These are phyloP conservation scores for Cytidiella melzeri DNA, from an alignment of 768 basidiomycete species.

Conservation along the genomic window DNA sequence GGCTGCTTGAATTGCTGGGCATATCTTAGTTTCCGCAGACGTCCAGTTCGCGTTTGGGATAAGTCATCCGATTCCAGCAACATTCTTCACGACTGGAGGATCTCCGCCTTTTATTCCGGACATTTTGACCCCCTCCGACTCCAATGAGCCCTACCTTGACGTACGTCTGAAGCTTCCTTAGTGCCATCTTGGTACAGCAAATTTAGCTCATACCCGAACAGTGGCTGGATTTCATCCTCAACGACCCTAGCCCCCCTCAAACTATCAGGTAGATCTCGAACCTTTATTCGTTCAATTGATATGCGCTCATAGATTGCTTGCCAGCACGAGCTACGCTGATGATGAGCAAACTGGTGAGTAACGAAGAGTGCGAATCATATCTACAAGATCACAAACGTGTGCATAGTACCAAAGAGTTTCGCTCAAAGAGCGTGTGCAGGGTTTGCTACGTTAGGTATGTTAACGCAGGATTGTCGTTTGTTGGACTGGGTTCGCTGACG, in stretches of 20 bases:
- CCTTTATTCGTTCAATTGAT: background rate
- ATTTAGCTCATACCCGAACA: too few relatives aligned
- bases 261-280: conserved; percentile 39
- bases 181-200: background rate
- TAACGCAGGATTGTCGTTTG: conserved; percentile 3
- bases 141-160: conserved; percentile 44
- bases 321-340: conserved; percentile 61
- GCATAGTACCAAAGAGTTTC: conserved; percentile 48
- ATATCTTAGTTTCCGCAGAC: conserved; percentile 30
- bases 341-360: conserved; percentile 57
- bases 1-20: background rate
- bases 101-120: conserved; percentile 54
- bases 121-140: conserved; percentile 28
- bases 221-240: conserved; percentile 60
- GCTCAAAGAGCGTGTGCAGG: conserved; percentile 51
- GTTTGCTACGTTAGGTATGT: conserved; percentile 57
- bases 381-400: conserved; percentile 1
- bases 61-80: conserved; percentile 51
- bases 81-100: conserved; percentile 60
- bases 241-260: conserved; percentile 41
- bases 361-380: background rate
- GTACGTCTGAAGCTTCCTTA: conserved; percentile 23
- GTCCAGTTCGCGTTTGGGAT: conserved; percentile 64
- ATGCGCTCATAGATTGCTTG: background rate
- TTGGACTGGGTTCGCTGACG: background rate